Evolutionary conservation across 805 yeast genomes (phyloP).

Genomic region (Cyberlindnera sargentensis): DNA sequence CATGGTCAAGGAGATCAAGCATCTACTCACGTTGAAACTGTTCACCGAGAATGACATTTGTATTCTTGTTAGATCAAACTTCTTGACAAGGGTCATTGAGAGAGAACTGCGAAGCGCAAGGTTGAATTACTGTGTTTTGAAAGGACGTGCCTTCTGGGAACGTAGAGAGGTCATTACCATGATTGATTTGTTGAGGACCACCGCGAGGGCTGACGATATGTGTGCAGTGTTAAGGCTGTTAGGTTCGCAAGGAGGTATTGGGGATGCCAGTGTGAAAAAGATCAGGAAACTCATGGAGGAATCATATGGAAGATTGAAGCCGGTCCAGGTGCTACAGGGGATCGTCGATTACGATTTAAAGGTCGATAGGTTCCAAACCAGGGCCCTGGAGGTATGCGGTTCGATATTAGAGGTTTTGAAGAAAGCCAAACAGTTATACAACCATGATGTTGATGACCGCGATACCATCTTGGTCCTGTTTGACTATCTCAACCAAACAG

Average conservation of each 20-base stretch:
- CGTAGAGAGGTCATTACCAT: conserved; percentile 57
- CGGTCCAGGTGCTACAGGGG: conserved; percentile 8
- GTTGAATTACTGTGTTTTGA: conserved; percentile 61
- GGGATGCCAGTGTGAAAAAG: conserved; percentile 28
- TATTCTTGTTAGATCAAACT: conserved; percentile 59
- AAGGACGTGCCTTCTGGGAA: conserved; percentile 80
- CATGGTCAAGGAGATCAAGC: conserved; percentile 48
- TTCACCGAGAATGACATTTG: conserved; percentile 58
- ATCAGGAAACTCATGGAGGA: conserved; percentile 6
- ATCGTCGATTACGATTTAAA: conserved; percentile 3
- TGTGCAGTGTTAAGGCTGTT: conserved; percentile 50
- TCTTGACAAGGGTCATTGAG: conserved; percentile 58
- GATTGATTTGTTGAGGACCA: conserved; percentile 57
- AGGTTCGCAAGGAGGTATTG: conserved; percentile 45
- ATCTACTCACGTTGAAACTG: conserved; percentile 39
- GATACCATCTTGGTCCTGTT: conserved; percentile 6
- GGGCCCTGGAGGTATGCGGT: conserved; percentile 4
- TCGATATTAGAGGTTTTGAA: conserved; percentile 1
- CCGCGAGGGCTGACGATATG: conserved; percentile 52
- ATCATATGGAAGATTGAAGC: not conserved
- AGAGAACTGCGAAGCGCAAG: conserved; percentile 45
- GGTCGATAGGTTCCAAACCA: conserved; percentile 3
- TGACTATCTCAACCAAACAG: conserved; percentile 6
- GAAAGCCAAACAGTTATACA: not conserved
- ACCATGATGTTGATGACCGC: not conserved